These are phyloP conservation scores for Poterioochromonas sp. DNA, from an alignment of 352 stramenopile species.

Conservation along the genomic window DNA sequence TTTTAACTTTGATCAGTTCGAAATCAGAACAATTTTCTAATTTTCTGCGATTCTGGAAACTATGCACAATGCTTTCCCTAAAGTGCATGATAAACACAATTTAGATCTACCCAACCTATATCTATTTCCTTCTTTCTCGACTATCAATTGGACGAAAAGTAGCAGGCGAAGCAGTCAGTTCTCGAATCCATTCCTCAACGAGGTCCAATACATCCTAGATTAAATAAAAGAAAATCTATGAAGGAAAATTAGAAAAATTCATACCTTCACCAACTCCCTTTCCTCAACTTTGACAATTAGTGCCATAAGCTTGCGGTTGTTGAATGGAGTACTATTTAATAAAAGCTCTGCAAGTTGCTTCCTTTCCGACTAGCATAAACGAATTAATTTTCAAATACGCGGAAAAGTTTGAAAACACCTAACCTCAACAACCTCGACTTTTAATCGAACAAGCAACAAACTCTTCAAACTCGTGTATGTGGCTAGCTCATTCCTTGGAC, in stretches of 20 bases:
- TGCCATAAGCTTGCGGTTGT: neutral
- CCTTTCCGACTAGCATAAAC: neutral
- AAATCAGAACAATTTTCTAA: too few relatives aligned
- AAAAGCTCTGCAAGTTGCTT: neutral
- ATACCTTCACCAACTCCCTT: neutral
- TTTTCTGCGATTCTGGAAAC: too few relatives aligned
- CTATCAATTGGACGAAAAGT: too few relatives aligned
- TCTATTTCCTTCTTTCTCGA: too few relatives aligned
- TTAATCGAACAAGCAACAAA: neutral
- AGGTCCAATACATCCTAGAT: too few relatives aligned
- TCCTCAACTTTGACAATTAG: neutral
- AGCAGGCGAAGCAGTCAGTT: too few relatives aligned
- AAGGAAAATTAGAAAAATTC: neutral
- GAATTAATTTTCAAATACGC: neutral
- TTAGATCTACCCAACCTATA: too few relatives aligned
- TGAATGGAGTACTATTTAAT: neutral
- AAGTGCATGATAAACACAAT: too few relatives aligned
- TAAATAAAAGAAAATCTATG: neutral
- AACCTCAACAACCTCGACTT: constrained; percentile 12
- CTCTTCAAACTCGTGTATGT: neutral
- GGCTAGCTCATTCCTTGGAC: neutral
- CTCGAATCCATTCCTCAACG: too few relatives aligned
- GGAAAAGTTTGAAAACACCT: neutral
- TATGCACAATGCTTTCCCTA: too few relatives aligned
- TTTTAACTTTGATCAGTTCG: too few relatives aligned